Percentiles rank a stretch among this genome's conserved stretches.
These are phyloP conservation scores for Talaromyces sp. DNA, from an alignment of 2,329 filamentous ascomycete genomes.

Conservation along the genomic window DNA sequence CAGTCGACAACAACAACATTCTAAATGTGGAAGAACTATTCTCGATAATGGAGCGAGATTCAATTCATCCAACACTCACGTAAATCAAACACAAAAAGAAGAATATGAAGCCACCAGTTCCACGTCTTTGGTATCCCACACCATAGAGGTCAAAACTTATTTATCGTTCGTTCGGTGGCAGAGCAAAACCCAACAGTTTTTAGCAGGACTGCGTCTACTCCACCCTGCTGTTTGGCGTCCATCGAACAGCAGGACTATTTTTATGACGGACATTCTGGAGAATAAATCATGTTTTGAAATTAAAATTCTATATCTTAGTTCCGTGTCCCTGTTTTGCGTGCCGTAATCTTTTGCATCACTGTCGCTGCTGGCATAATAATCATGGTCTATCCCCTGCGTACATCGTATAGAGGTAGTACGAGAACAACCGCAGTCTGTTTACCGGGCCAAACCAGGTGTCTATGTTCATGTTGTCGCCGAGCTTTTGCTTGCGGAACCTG, in stretches of 20 bases:
- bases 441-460: not conserved
- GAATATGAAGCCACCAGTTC: conserved; percentile 29
- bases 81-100: conserved; percentile 15
- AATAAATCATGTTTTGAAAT: not conserved
- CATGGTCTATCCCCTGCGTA: not conserved
- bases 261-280: conserved; percentile 39
- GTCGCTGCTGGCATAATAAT: not conserved
- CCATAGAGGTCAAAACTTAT: conserved; percentile 31
- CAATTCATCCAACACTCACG: not conserved
- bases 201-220: conserved; percentile 47
- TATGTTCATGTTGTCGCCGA: not conserved
- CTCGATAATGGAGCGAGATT: conserved; percentile 6
- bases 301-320: not conserved
- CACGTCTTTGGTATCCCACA: conserved; percentile 30
- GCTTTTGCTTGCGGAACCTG: not conserved
- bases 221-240: conserved; percentile 38
- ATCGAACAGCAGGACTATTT: conserved; percentile 41
- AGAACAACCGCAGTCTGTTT: conserved; percentile 7
- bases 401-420: not conserved
- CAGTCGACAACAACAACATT: not conserved
- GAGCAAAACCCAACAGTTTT: conserved; percentile 43
- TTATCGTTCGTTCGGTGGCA: conserved; percentile 41
- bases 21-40: not conserved
- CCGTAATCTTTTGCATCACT: not conserved
- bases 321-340: not conserved